phyloP scores from a whole-genome alignment of 345 rosid genomes.

The Barbarea vulgaris region DNA sequence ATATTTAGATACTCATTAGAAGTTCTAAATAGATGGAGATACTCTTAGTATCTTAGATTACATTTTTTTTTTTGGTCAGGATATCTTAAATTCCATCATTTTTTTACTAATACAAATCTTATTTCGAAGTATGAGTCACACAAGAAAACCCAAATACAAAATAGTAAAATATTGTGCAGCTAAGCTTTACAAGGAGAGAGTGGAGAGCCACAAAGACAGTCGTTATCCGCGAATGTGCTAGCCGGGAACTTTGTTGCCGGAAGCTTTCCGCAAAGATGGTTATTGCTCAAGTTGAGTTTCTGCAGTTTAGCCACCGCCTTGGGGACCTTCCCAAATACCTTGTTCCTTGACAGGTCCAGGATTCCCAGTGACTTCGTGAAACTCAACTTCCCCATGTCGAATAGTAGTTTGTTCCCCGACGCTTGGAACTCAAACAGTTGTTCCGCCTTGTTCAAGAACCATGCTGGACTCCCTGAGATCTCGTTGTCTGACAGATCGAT shows the following conservation, averaged over 20 bases:
- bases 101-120: no score
- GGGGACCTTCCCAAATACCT: not conserved
- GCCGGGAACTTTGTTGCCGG: not conserved
- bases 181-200: not conserved
- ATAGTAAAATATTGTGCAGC: no score
- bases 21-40: no score
- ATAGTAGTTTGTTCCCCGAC: not conserved
- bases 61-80: no score
- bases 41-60: no score
- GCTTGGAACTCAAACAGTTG: not conserved
- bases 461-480: not conserved
- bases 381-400: not conserved
- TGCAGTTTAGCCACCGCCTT: not conserved
- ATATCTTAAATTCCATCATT: no score
- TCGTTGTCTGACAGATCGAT: not conserved
- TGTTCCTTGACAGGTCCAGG: not conserved
- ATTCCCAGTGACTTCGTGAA: not conserved
- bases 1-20: no score
- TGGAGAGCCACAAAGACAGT: not conserved
- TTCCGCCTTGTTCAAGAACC: not conserved
- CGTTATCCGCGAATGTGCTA: not conserved
- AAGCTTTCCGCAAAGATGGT: not conserved
- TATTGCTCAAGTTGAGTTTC: not conserved
- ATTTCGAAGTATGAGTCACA: no score
- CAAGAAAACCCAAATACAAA: no score